Evolutionary conservation across 2,329 filamentous ascomycete genomes (phyloP).

Genomic region (Gaeumannomyces tritici): DNA sequence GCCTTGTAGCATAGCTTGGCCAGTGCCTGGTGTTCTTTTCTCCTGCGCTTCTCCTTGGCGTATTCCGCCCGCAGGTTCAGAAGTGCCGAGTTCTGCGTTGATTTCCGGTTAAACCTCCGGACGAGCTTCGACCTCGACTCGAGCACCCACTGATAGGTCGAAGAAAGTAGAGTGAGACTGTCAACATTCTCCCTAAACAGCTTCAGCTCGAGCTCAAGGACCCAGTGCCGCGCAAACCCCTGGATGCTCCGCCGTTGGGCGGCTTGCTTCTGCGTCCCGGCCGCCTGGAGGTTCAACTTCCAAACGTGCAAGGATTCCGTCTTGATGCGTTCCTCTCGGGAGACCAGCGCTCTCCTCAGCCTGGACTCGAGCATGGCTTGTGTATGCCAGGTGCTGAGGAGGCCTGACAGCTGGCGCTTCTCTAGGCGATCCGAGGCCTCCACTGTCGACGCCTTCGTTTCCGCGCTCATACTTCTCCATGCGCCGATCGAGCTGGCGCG

Average conservation of each 20-base stretch:
- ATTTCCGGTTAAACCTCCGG: constrained; percentile 10
- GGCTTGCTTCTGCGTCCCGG: constrained; percentile 1
- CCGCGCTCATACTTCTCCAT: not conserved
- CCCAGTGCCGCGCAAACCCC: constrained; percentile 16
- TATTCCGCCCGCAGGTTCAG: not conserved
- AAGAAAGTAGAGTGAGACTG: not conserved
- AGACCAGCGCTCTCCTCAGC: constrained; percentile 6
- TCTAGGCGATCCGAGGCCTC: constrained; percentile 6
- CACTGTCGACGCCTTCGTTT: not conserved
- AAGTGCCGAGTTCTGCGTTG: constrained; percentile 1
- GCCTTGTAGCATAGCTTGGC: not conserved
- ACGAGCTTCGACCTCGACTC: constrained; percentile 16
- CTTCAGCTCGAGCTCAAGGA: constrained; percentile 15
- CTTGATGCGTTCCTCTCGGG: not conserved
- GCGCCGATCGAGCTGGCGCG: not conserved
- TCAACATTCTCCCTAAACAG: constrained; percentile 6
- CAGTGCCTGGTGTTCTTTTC: not conserved
- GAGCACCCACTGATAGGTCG: constrained; percentile 17
- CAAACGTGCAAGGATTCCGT: not conserved
- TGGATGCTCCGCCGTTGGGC: constrained; percentile 8
- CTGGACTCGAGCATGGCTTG: constrained; percentile 11
- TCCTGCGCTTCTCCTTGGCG: not conserved
- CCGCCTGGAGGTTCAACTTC: constrained; percentile 6
- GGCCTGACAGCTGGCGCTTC: constrained; percentile 9
- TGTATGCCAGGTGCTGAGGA: constrained; percentile 13